Conservation (phyloP, 2,329 filamentous ascomycete genomes). For the Aspergillus awamori region DNA sequence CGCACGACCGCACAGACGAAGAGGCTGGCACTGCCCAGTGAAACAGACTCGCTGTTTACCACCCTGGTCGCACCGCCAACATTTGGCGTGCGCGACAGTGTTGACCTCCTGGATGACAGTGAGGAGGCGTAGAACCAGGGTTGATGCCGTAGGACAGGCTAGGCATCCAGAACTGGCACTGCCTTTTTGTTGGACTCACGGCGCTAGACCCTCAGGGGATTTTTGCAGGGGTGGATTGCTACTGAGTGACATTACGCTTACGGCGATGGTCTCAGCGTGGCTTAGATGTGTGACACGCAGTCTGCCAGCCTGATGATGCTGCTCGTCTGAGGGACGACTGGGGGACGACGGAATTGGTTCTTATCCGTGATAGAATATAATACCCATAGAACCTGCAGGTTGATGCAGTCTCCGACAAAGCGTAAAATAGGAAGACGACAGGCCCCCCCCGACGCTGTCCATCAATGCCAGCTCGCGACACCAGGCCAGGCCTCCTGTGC, state of each 20-base stretch:
- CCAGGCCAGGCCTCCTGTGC: too few species aligned
- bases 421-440: too few species aligned
- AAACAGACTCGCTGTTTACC: constrained; percentile 28
- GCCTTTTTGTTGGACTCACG: background rate
- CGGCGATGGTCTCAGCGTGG: too few species aligned
- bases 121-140: background rate
- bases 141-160: background rate
- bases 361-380: too few species aligned
- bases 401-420: too few species aligned
- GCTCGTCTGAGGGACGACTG: too few species aligned
- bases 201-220: background rate
- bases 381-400: too few species aligned
- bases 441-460: too few species aligned
- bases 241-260: background rate
- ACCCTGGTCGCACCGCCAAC: background rate
- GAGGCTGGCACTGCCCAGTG: constrained; percentile 23
- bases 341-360: too few species aligned
- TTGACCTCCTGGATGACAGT: background rate
- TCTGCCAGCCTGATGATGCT: too few species aligned
- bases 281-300: too few species aligned
- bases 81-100: background rate
- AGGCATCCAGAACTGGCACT: background rate
- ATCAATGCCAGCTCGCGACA: too few species aligned
- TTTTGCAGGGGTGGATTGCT: background rate
- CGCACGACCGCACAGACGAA: constrained; percentile 26